Evolutionary conservation across 257 asterid species (phyloP).

Genomic region (Solanum dulcamara): DNA sequence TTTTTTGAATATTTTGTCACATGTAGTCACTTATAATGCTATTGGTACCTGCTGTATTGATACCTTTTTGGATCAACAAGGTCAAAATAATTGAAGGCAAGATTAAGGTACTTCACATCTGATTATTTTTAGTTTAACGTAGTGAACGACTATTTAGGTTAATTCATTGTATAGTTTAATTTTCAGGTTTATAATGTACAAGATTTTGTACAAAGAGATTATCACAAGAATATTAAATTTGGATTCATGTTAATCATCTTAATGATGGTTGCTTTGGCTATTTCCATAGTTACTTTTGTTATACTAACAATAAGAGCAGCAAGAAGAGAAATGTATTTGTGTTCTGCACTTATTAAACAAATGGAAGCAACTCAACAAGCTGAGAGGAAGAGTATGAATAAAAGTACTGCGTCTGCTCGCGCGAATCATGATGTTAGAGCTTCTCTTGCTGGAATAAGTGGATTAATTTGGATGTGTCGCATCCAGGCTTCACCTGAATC

Average conservation of each 20-base stretch:
- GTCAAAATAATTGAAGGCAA: conserved; percentile 22
- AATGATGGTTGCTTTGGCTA: conserved; percentile 15
- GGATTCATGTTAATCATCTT: conserved; percentile 17
- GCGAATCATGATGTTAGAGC: conserved; percentile 86
- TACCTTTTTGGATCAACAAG: conserved; percentile 33
- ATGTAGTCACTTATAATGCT: conserved; percentile 32
- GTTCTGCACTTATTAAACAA: conserved; percentile 46
- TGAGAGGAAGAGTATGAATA: conserved; percentile 57
- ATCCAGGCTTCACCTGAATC: conserved; percentile 18
- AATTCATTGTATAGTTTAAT: neutral
- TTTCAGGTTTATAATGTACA: conserved; percentile 33
- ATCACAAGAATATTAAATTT: conserved; percentile 16
- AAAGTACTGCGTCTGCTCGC: conserved; percentile 51
- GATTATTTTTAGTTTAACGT: neutral
- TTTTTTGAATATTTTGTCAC: neutral
- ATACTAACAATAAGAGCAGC: conserved; percentile 23
- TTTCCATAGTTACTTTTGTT: conserved; percentile 15
- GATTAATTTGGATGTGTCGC: conserved; percentile 42
- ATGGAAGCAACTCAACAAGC: conserved; percentile 77
- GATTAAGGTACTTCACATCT: conserved; percentile 7
- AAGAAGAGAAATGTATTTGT: conserved; percentile 42
- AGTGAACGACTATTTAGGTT: neutral
- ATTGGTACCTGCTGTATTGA: conserved; percentile 24
- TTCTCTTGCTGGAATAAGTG: conserved; percentile 44
- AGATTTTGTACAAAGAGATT: conserved; percentile 1